Percentiles rank a stretch among this genome's conserved stretches.
phyloP scores from a whole-genome alignment of 164 flowering plant genomes.

The Stephania cephalantha region DNA sequence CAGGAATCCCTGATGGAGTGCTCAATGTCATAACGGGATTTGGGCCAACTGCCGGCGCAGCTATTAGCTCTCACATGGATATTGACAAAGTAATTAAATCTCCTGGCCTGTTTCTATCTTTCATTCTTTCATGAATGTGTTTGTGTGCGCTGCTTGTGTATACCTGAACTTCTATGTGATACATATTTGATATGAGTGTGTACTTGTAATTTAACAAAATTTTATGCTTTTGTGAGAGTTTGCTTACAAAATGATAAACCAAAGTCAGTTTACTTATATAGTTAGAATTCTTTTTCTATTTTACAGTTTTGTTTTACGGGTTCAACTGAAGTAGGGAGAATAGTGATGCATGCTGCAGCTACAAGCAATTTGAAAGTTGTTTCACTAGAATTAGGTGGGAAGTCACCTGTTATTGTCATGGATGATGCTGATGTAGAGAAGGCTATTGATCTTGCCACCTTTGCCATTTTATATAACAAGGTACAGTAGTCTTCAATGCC shows the following conservation, averaged over 20 bases:
- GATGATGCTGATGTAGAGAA: constrained; percentile 68
- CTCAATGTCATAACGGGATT: constrained; percentile 66
- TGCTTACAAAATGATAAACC: background rate
- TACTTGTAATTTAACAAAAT: background rate
- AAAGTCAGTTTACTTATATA: background rate
- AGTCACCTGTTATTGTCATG: constrained; percentile 68
- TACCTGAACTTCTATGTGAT: too few species aligned
- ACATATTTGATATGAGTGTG: background rate
- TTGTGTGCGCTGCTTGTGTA: too few species aligned
- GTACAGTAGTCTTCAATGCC: constrained; percentile 13
- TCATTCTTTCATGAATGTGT: background rate
- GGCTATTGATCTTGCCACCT: constrained; percentile 54
- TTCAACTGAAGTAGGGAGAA: constrained; percentile 64
- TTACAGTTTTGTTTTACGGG: constrained; percentile 70
- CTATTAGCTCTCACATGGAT: constrained; percentile 75
- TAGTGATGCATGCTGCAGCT: constrained; percentile 67
- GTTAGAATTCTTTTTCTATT: background rate
- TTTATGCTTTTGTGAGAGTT: background rate
- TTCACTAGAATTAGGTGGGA: constrained; percentile 78
- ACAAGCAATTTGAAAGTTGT: constrained; percentile 65
- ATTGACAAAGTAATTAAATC: constrained; percentile 47
- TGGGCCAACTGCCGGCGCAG: constrained; percentile 77
- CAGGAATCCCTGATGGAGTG: constrained; percentile 23
- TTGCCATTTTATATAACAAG: constrained; percentile 47
- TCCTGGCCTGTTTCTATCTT: background rate